Evolutionary conservation across 352 stramenopile species (phyloP).

Genomic region (Globisporangium radiosum): DNA sequence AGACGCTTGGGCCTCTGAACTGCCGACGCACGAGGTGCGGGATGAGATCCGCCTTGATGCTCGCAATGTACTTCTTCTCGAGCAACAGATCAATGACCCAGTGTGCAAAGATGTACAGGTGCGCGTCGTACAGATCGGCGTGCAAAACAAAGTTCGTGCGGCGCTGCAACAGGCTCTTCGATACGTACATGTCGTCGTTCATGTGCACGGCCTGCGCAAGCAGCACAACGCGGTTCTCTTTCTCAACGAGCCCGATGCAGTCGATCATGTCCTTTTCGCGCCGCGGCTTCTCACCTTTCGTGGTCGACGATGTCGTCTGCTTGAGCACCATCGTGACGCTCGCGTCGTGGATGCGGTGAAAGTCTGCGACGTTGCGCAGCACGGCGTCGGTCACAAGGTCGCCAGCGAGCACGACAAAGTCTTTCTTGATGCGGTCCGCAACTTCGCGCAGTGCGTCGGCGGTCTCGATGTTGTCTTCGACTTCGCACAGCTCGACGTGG

Average conservation of each 20-base stretch:
- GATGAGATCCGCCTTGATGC: slow-evolving; percentile 78
- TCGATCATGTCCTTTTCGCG: slow-evolving; percentile 80
- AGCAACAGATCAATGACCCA: slow-evolving; percentile 72
- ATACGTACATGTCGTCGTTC: slow-evolving; percentile 75
- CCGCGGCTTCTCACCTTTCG: slow-evolving; percentile 62
- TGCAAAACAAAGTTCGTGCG: slow-evolving; percentile 66
- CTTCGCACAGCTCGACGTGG: slow-evolving; percentile 65
- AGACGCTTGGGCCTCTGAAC: slow-evolving; percentile 54
- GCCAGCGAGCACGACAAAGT: slow-evolving; percentile 78
- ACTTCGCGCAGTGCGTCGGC: slow-evolving; percentile 66
- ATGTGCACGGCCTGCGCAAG: slow-evolving; percentile 71
- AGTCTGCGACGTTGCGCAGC: slow-evolving; percentile 75
- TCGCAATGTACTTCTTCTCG: slow-evolving; percentile 82
- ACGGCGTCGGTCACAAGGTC: slow-evolving; percentile 77
- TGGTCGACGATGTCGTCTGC: slow-evolving; percentile 8
- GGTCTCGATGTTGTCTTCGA: slow-evolving; percentile 68
- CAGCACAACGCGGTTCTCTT: slow-evolving; percentile 64
- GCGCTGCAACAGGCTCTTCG: slow-evolving; percentile 72
- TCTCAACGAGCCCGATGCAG: slow-evolving; percentile 64
- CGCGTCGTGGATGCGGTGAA: slow-evolving; percentile 77
- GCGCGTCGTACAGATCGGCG: slow-evolving; percentile 73
- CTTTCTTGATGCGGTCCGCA: slow-evolving; percentile 68
- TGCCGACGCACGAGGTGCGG: slow-evolving; percentile 72
- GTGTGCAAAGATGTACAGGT: slow-evolving; percentile 85
- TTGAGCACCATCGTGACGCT: slow-evolving; percentile 82